Evolutionary conservation across 1,284 basidiomycete genomes (phyloP).

Genomic region (Wallemia hederae): DNA sequence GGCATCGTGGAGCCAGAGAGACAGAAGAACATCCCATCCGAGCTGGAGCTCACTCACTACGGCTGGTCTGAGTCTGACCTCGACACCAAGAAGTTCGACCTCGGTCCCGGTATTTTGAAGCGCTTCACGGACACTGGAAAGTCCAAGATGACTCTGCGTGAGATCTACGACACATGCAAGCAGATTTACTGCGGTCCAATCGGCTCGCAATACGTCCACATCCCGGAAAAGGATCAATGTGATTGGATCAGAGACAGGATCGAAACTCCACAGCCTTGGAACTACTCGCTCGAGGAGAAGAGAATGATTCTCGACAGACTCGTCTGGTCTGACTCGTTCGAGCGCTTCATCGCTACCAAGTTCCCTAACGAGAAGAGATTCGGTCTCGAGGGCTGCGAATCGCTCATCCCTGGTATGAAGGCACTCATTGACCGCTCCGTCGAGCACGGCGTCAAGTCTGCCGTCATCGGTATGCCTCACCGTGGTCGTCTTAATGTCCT

Average conservation of each 20-base stretch:
- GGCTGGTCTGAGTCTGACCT: constrained; percentile 50
- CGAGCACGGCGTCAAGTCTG: constrained; percentile 75
- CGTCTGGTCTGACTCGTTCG: constrained; percentile 98
- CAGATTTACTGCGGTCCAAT: constrained; percentile 87
- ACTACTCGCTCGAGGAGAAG: constrained; percentile 93
- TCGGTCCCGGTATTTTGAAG: constrained; percentile 90
- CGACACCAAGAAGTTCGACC: constrained; percentile 27
- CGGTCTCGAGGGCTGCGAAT: constrained; percentile 92
- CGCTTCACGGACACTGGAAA: constrained; percentile 54
- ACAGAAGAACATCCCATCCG: constrained; percentile 40
- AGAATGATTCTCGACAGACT: constrained; percentile 94
- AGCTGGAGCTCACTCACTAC: constrained; percentile 72
- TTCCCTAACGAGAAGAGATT: constrained; percentile 99
- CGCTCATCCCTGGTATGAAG: constrained; percentile 96
- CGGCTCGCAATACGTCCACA: constrained; percentile 92
- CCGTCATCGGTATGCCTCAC: constrained; percentile 98
- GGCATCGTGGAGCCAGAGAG: constrained; percentile 75
- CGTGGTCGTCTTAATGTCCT: constrained; percentile 92
- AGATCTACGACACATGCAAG: constrained; percentile 74
- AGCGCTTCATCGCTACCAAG: constrained; percentile 94
- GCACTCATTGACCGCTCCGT: constrained; percentile 96
- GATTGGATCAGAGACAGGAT: constrained; percentile 96
- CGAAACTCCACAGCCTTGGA: constrained; percentile 91
- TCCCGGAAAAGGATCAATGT: constrained; percentile 91
- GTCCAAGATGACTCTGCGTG: constrained; percentile 60